Evolutionary conservation across 805 yeast genomes (phyloP).

Genomic region (Starmerella kuoi): DNA sequence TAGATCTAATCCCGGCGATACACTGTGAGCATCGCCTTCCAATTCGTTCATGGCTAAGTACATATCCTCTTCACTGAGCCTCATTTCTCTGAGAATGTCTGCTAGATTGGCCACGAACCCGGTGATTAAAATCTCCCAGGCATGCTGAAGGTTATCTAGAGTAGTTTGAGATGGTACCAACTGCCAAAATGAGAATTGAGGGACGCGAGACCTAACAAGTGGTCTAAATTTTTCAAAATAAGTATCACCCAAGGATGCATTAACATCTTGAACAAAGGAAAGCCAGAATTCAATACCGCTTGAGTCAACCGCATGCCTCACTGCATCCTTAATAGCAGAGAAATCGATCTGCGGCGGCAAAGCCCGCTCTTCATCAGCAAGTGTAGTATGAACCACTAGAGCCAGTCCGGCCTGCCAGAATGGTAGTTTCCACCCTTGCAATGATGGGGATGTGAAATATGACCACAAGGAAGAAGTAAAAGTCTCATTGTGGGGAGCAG

Average conservation of each 20-base stretch:
- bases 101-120: slow-evolving; percentile 29
- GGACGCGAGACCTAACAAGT: slow-evolving; percentile 26
- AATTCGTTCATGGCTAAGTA: slow-evolving; percentile 23
- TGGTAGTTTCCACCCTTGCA: slow-evolving; percentile 22
- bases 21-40: slow-evolving; percentile 7
- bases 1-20: slow-evolving; percentile 55
- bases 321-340: slow-evolving; percentile 19
- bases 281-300: slow-evolving; percentile 33
- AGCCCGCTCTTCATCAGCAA: slow-evolving; percentile 13
- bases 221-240: slow-evolving; percentile 3
- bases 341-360: not conserved
- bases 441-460: slow-evolving; percentile 1
- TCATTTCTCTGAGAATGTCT: slow-evolving; percentile 32
- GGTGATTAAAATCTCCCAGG: slow-evolving; percentile 24
- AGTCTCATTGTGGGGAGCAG: slow-evolving; percentile 3
- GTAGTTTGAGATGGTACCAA: slow-evolving; percentile 9
- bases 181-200: slow-evolving; percentile 16
- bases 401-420: slow-evolving; percentile 25
- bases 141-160: slow-evolving; percentile 12
- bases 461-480: slow-evolving; percentile 10
- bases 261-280: slow-evolving; percentile 29
- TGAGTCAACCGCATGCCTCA: slow-evolving; percentile 25
- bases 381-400: slow-evolving; percentile 17
- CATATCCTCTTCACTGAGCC: slow-evolving; percentile 31
- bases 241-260: slow-evolving; percentile 10